Evolutionary conservation across 805 yeast species (phyloP), one percentile per base, ranked within the genome.

Genomic region (Clavispora asparagi): DNA sequence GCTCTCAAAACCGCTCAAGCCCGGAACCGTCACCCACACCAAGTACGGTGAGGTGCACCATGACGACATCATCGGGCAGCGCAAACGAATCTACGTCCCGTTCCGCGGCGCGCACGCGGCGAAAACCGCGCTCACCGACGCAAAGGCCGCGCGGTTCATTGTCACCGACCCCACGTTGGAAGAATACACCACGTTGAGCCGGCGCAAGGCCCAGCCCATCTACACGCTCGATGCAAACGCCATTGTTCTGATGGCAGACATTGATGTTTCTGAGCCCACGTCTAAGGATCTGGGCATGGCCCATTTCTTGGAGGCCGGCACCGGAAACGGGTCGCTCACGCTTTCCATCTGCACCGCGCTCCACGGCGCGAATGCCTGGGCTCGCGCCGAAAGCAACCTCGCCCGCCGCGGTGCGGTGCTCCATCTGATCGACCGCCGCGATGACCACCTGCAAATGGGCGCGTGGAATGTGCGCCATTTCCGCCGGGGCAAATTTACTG

Each of bases 261-360:
- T 42, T 11, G 41, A 37, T 16, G 41, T 32, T 4, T 40, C 39
- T 7, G 37, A 33, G 37, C 37, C 25, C n/a, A 13, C 23, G 13
- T 19, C 29, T 26, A 14, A 7, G 40, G 17, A 14, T 9, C 16
- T 10, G 39, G 31, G 13, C 4, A 36, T 31, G 17, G 25, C 14
- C 19, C 36, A 31, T 17, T 42, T 14, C 19, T 26, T 42, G 14
- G 45, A 42, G 31, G 45, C 45, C 25, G 45, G 45, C 12, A 42
- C 45, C 16, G 45, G 45, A 7, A 42, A 42, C 31, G 45, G 45
- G 12, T 37, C 41, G 27, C 41, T 42, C 36, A 42, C 45, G 12
- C 37, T 42, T 5, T 36, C 45, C 16, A 37, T 37, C 19, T 42
- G 45, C 31, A n/a, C 14, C 3, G 45, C 36, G n/a, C 31, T 42